A percentile compares a stretch with the other conserved stretches of the same genome.
These are phyloP conservation scores for Triangularia setosa DNA, from an alignment of 2,329 filamentous ascomycete genomes.

Conservation along the genomic window DNA sequence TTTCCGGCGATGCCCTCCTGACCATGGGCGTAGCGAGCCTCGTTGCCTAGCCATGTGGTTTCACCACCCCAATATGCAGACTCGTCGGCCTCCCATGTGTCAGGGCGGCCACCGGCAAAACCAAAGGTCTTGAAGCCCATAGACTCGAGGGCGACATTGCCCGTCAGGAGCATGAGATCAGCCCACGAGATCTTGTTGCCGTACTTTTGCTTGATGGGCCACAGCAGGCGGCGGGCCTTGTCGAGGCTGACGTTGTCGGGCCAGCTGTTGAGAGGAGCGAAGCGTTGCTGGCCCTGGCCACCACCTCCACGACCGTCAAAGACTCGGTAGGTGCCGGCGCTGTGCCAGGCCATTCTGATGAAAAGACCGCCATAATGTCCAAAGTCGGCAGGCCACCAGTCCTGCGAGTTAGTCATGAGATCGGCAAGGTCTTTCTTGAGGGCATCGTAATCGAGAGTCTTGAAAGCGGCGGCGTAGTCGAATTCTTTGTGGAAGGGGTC, in stretches of 20 bases:
- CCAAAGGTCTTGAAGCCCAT: conserved; percentile 73
- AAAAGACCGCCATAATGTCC: conserved; percentile 79
- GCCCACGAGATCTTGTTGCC: conserved; percentile 80
- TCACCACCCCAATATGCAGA: conserved; percentile 75
- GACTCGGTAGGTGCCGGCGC: conserved; percentile 73
- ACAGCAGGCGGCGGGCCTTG: conserved; percentile 75
- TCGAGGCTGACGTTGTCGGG: conserved; percentile 75
- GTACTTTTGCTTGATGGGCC: conserved; percentile 83
- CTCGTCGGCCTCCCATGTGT: conserved; percentile 74
- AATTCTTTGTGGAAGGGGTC: conserved; percentile 65
- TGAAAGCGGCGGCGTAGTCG: conserved; percentile 70
- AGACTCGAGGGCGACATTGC: conserved; percentile 72
- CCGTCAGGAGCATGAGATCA: conserved; percentile 66
- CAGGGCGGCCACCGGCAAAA: conserved; percentile 67
- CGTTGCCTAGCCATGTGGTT: conserved; percentile 70
- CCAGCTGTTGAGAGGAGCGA: conserved; percentile 78
- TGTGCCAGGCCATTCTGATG: conserved; percentile 79
- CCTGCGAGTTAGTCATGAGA: conserved; percentile 74
- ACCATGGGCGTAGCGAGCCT: conserved; percentile 61
- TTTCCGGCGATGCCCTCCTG: conserved; percentile 39
- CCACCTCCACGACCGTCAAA: conserved; percentile 71
- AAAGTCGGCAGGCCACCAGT: conserved; percentile 79
- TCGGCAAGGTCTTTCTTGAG: conserved; percentile 70
- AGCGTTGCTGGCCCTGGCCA: conserved; percentile 72
- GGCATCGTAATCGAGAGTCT: conserved; percentile 64